A percentile compares a stretch with the other conserved stretches of the same genome.
Evolutionary conservation across 164 flowering plant species (phyloP).

Genomic region (Tetrastigma voinierianum): DNA sequence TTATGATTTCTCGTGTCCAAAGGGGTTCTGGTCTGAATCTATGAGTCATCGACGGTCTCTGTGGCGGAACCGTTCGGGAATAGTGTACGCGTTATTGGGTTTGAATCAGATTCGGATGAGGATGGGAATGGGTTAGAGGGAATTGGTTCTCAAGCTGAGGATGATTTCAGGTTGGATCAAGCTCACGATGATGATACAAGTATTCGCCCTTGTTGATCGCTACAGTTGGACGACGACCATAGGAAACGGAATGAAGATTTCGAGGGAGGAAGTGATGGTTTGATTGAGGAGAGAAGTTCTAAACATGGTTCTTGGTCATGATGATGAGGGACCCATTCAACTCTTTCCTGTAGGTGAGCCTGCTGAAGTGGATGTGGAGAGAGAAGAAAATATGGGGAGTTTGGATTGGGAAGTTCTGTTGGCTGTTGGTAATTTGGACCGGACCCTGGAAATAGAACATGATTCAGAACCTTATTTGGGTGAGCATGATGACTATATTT

Average conservation of each 20-base stretch:
- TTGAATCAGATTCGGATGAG: slow-evolving; percentile 48
- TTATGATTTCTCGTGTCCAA: slow-evolving; percentile 36
- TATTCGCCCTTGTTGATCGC: slow-evolving; percentile 55
- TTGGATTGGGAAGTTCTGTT: slow-evolving; percentile 53
- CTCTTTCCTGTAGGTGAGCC: slow-evolving; percentile 11
- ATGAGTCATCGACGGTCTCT: slow-evolving; percentile 16
- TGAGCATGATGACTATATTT: slow-evolving; percentile 35
- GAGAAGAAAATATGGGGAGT: slow-evolving; percentile 23
- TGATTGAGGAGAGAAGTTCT: slow-evolving; percentile 53
- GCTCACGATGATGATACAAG: slow-evolving; percentile 30
- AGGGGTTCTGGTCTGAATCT: slow-evolving; percentile 25
- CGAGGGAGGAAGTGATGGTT: slow-evolving; percentile 73
- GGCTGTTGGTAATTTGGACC: slow-evolving; percentile 28
- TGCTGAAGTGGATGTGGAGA: slow-evolving; percentile 27
- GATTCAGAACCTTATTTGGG: slow-evolving; percentile 24
- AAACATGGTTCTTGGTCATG: slow-evolving; percentile 39
- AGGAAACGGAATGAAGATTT: slow-evolving; percentile 47
- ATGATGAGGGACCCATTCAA: slow-evolving; percentile 26
- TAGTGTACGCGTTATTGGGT: slow-evolving; percentile 28
- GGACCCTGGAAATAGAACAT: slow-evolving; percentile 20
- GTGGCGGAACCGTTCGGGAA: slow-evolving; percentile 6
- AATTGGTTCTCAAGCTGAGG: slow-evolving; percentile 28
- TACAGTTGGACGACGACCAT: slow-evolving; percentile 61
- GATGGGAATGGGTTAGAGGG: slow-evolving; percentile 22
- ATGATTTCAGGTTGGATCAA: slow-evolving; percentile 28